These are phyloP conservation scores for Nephelium lappaceum DNA, from an alignment of 345 rosid genomes.

Conservation along the genomic window DNA sequence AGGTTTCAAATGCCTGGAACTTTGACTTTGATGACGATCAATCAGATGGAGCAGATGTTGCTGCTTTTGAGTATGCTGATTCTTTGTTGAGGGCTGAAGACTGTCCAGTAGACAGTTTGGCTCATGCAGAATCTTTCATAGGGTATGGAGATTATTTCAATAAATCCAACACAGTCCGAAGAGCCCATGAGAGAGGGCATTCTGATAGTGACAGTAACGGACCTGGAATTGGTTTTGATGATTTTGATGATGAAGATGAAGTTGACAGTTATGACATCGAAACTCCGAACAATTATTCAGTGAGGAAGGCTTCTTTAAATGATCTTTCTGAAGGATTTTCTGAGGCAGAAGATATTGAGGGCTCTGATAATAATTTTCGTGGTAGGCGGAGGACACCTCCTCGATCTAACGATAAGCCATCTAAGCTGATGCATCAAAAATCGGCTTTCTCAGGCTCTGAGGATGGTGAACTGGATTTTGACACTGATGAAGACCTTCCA, in stretches of 20 bases:
- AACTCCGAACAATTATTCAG: conserved; percentile 34
- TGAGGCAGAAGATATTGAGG: conserved; percentile 44
- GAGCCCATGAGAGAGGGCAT: conserved; percentile 39
- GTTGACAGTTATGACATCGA: conserved; percentile 90
- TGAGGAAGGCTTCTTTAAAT: conserved; percentile 35
- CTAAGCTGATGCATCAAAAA: conserved; percentile 33
- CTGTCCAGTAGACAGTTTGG: conserved; percentile 23
- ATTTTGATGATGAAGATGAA: conserved; percentile 91
- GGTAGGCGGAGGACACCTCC: conserved; percentile 19
- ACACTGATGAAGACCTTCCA: conserved; percentile 57
- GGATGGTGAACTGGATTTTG: conserved; percentile 51
- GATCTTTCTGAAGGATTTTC: conserved; percentile 50
- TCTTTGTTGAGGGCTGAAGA: conserved; percentile 42
- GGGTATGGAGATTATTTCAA: conserved; percentile 41
- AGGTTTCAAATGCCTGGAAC: conserved; percentile 69
- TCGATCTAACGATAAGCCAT: conserved; percentile 26
- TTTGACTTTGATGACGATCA: conserved; percentile 95
- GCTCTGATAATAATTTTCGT: conserved; percentile 21
- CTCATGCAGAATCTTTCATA: conserved; percentile 38
- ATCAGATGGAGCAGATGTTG: conserved; percentile 98
- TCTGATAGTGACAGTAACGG: conserved; percentile 32
- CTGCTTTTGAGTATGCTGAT: conserved; percentile 87
- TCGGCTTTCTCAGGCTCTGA: conserved; percentile 29
- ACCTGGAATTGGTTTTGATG: conserved; percentile 77
- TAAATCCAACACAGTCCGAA: conserved; percentile 31